Evolutionary conservation across 345 rosid genomes (phyloP), one percentile per base, ranked within the genome.

Genomic region (Salix koriyanagi): DNA sequence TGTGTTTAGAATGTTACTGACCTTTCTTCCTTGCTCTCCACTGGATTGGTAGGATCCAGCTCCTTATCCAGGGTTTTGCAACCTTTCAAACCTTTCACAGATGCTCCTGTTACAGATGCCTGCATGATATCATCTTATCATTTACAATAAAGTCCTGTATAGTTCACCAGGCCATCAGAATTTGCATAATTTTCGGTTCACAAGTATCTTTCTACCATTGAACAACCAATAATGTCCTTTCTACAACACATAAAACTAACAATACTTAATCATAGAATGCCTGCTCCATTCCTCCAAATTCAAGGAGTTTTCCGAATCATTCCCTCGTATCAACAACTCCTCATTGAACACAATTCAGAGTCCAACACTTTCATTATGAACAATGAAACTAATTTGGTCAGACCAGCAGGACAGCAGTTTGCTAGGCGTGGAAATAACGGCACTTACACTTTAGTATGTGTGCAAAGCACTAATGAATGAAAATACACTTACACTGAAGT

Each of bases 11-110:
- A 39, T 21, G 70, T 64, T 21, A 46, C 87, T 64, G 69, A 93
- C 99, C 97, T 95, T 78, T 93, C 97, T 83, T 95, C 99, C 64
- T 70, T 81, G 52, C 94, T 90, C 88, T 91, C 92, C 7, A 86
- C 28, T 0, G 97, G 97, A 75, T 91, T 95, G 78, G 79, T 84
- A 61, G 99, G 97, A 84, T 95, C 99, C 12, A 96, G 97, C 79
- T 90, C 94, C 86, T 93, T 95, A 62, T 90, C 93, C 79, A 95
- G 87, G 72, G 94, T 93, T 84, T 85, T 91, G 87, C 97, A 89
- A 61, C 96, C 97, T 87, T 91, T 90, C 81, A 95, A 77, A 80
- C 97, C 99, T 79, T 65, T 84, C 67, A 91, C 97, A 3, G 91
- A 85, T 75, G 95, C 94, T 48, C 84, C 92, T 2, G 91, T 75